These are phyloP conservation scores for Penicillium tannophilum DNA, from an alignment of 495 filamentous ascomycete species.

Conservation along the genomic window DNA sequence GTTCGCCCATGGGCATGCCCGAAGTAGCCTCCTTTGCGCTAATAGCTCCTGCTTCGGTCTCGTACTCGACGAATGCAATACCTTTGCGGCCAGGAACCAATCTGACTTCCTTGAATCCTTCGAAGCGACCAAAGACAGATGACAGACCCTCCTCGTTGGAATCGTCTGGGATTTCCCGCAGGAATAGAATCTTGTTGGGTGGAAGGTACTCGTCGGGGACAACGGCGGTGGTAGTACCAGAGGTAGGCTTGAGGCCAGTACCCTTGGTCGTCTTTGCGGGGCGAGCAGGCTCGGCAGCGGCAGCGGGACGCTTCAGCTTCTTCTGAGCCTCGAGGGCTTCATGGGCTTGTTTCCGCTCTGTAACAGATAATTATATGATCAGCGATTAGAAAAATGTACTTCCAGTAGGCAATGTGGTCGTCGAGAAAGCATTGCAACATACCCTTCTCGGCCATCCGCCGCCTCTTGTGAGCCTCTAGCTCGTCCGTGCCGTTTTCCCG, in stretches of 20 bases:
- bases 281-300: slow-evolving; percentile 54
- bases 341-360: slow-evolving; percentile 89
- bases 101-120: slow-evolving; percentile 92
- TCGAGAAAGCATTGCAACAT: slow-evolving; percentile 23
- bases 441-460: slow-evolving; percentile 91
- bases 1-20: slow-evolving; percentile 80
- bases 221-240: slow-evolving; percentile 67
- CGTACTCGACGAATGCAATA: slow-evolving; percentile 97
- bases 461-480: slow-evolving; percentile 84
- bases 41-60: slow-evolving; percentile 85
- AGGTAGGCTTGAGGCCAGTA: slow-evolving; percentile 79
- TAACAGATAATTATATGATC: background rate
- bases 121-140: slow-evolving; percentile 82
- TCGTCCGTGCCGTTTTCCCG: slow-evolving; percentile 72
- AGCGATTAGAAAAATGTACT: slow-evolving; percentile 11
- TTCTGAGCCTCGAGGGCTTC: slow-evolving; percentile 82
- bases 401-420: background rate
- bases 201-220: slow-evolving; percentile 97
- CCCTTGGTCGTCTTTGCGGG: slow-evolving; percentile 74
- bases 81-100: slow-evolving; percentile 83
- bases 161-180: slow-evolving; percentile 89
- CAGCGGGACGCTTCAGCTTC: slow-evolving; percentile 71
- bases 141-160: slow-evolving; percentile 78
- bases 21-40: slow-evolving; percentile 93
- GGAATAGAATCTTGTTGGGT: slow-evolving; percentile 96